Evolutionary conservation across 495 filamentous ascomycete genomes (phyloP), one percentile per base, ranked within the genome.

Genomic region (Aspergillus nidulans): DNA sequence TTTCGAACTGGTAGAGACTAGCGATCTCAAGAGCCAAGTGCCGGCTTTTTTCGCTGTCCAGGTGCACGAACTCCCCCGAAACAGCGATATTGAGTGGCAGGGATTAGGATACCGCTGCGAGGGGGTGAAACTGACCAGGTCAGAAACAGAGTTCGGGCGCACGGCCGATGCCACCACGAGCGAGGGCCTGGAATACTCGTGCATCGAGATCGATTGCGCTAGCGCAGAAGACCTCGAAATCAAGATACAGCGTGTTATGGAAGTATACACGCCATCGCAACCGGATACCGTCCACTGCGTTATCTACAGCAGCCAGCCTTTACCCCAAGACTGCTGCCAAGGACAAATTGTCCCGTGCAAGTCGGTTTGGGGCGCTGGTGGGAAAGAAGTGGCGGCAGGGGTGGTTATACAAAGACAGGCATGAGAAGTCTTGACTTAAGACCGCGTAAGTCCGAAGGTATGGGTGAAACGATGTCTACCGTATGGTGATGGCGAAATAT

Each of bases 41-140:
- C 85, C 91, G 1, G 85, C 85, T 2, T 78, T 91, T 54, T 84
- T 92, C 61, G 82, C 84, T 0, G 85, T 84, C 3, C 81, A 92
- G 52, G 88, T 92, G 12, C 77, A 83, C 38, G 79, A 82, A 55
- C 69, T 95, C 32, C 90, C 90, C 1, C 78, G 87, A 26, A 76
- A 70, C 13, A 84, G 81, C 56, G 74, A 75, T 49, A 81, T 95
- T 34, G 90, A 95, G 69, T 92, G 90, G 90, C 81, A 85, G 59
- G 81, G 73, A 23, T 56, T 79, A 24, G 78, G 78, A 6, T 62
- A 63, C 42, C 67, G 51, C 13, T 72, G 74, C 56, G 41, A 54
- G 43, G 51, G 66, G 16, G 44, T 68, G 40, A 61, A 52, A 21
- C 19, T 70, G 28, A 41, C 61, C 6, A 48, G 36, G 20, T 42